Percentiles rank a stretch among this genome's conserved stretches.
Evolutionary conservation across 352 stramenopile genomes (phyloP).

Genomic region (Globisporangium megalacanthum): DNA sequence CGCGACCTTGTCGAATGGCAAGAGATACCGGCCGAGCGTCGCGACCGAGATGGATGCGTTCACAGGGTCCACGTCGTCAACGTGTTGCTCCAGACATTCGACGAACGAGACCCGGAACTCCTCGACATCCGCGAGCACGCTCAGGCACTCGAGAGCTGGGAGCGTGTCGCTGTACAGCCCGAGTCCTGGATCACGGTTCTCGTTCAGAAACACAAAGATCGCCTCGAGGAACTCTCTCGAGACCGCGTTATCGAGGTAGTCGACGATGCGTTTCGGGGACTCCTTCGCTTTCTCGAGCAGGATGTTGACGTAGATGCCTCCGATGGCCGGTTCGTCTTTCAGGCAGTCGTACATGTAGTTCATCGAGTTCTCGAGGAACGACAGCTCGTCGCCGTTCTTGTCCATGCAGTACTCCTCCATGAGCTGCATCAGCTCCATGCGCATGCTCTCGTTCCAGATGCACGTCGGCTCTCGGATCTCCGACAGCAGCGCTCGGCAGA

Average conservation of each 20-base stretch:
- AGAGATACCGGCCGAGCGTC: conserved; percentile 65
- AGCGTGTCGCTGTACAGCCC: conserved; percentile 77
- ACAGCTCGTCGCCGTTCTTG: conserved; percentile 40
- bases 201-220: conserved; percentile 73
- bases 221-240: conserved; percentile 53
- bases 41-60: conserved; percentile 70
- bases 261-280: conserved; percentile 33
- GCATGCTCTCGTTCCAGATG: conserved; percentile 69
- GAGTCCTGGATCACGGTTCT: conserved; percentile 66
- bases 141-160: conserved; percentile 65
- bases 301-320: conserved; percentile 65
- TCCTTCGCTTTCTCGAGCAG: conserved; percentile 49
- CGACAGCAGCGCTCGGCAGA: conserved; percentile 60
- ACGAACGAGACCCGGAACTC: conserved; percentile 50
- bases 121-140: conserved; percentile 56
- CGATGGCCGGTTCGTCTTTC: conserved; percentile 57
- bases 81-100: conserved; percentile 58
- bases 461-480: conserved; percentile 73
- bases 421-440: conserved; percentile 59
- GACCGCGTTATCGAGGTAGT: conserved; percentile 49
- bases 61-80: conserved; percentile 53
- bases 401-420: conserved; percentile 73
- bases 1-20: conserved; percentile 54
- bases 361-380: conserved; percentile 59
- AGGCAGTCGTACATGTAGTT: conserved; percentile 83